Base-by-base conservation (phyloP, 164 flowering plant genomes). In the Chimonanthus salicifolius region DNA sequence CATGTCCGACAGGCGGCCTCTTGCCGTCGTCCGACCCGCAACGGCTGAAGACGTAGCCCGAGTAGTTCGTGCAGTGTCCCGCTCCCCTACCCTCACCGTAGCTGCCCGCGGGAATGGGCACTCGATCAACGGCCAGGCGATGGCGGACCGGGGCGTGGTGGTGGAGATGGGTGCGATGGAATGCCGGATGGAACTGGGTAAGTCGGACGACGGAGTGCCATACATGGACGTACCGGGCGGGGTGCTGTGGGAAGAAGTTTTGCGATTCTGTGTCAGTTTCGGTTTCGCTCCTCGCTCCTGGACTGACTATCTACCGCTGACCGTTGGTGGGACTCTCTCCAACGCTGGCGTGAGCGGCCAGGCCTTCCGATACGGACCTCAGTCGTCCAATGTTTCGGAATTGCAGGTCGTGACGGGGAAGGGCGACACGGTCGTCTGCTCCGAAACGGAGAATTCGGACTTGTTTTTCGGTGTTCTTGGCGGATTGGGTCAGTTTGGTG, bases 291-390 rank as follows among this genome's bases (percentile, higher is more conserved):
- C 98, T 0, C 71, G 92, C 77, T 91, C 95, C 43, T 94, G 97
- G 97, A 92, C 97, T 45, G 97, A 94, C 71, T 94, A 92, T 62
- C 85, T 94, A 0, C 86, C 88, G 11, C 62, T 94, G 47, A 92
- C 95, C 18, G 97, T 94, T 11, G 98, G 98, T 9, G 98, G 98
- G 18, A 94, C 97, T 7, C 64, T 94, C 43, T 91, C 95, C 0
- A 90, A 90, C 83, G 98, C 95, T 69, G 98, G 98, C 7, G 85
- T 94, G 0, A 89, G 98, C 63, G 98, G 98, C 3, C 97, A 94
- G 82, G 80, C 92, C 20, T 94, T 91, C 83, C 88, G 88, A 0
- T 84, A 78, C 77, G 97, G 98, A 1, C 98, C 98, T 0, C 98
- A 92, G 77, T 84, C 87, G 49, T 82, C 86, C 3, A 92, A 92